Percentiles rank a stretch among this genome's conserved stretches.
Evolutionary conservation across 169 alveolate species (phyloP).

Genomic region (Theileria parva): DNA sequence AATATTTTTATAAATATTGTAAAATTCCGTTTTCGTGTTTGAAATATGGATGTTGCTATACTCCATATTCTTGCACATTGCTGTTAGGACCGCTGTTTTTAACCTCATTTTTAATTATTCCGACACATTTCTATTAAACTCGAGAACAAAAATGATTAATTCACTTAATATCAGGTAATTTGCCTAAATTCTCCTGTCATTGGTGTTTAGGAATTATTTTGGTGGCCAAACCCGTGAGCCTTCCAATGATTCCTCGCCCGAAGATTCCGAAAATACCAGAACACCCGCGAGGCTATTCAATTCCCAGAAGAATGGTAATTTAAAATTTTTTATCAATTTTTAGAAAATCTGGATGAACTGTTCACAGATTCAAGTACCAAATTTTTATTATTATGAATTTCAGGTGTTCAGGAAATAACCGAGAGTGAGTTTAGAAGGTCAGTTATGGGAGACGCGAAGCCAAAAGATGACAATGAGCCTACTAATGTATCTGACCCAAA

Average conservation of each 20-base stretch:
- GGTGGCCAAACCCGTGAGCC: slow-evolving; percentile 36
- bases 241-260: slow-evolving; percentile 37
- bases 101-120: slow-evolving; percentile 22
- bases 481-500: background rate
- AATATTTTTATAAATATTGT: background rate
- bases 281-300: background rate
- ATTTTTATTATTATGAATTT: too few relatives aligned
- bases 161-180: slow-evolving; percentile 37
- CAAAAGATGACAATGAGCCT: background rate
- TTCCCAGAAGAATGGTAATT: background rate
- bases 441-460: background rate
- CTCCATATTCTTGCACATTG: slow-evolving; percentile 14
- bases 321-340: background rate
- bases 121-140: slow-evolving; percentile 33
- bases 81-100: background rate
- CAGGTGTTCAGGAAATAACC: background rate
- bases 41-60: slow-evolving; percentile 8
- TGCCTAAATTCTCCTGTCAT: background rate
- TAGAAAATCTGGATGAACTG: background rate
- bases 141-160: slow-evolving; percentile 43
- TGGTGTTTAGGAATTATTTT: background rate
- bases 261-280: slow-evolving; percentile 28
- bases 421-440: background rate
- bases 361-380: background rate
- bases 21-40: slow-evolving; percentile 25